Percentiles rank a stretch among this genome's conserved stretches.
phyloP scores from a whole-genome alignment of 345 rosid genomes.

The Limnanthes douglasii region DNA sequence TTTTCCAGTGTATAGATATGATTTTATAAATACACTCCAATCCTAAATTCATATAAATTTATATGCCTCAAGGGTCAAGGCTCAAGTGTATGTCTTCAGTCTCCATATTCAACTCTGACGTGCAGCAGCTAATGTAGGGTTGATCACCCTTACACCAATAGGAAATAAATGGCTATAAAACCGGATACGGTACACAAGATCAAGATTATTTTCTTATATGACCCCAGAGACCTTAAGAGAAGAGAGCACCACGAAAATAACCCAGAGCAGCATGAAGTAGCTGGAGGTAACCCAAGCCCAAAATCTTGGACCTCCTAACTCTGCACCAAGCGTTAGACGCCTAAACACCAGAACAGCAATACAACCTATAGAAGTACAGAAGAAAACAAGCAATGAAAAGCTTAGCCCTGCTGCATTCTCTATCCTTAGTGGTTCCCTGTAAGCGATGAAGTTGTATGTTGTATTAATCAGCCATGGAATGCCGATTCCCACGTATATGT shows the following conservation, averaged over 20 bases:
- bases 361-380: constrained; percentile 62
- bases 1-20: no score
- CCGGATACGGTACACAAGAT: neutral
- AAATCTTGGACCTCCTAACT: constrained; percentile 73
- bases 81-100: no score
- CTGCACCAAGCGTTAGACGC: constrained; percentile 62
- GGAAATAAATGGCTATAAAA: no score
- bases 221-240: constrained; percentile 51
- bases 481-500: constrained; percentile 85
- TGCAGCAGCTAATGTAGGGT: no score
- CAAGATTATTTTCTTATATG: constrained; percentile 21
- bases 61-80: no score
- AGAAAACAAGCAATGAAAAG: constrained; percentile 75
- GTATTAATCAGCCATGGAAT: constrained; percentile 92
- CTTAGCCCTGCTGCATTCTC: constrained; percentile 58
- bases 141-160: no score
- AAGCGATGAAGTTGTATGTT: constrained; percentile 55
- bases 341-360: constrained; percentile 63
- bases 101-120: no score
- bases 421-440: constrained; percentile 49
- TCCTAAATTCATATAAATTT: no score
- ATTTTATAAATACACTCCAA: no score
- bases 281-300: constrained; percentile 79
- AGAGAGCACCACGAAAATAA: constrained; percentile 61
- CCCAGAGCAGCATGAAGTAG: constrained; percentile 66